phyloP scores from a whole-genome alignment of 176 grass and related monocot genomes.

The Oryza glaberrima region DNA sequence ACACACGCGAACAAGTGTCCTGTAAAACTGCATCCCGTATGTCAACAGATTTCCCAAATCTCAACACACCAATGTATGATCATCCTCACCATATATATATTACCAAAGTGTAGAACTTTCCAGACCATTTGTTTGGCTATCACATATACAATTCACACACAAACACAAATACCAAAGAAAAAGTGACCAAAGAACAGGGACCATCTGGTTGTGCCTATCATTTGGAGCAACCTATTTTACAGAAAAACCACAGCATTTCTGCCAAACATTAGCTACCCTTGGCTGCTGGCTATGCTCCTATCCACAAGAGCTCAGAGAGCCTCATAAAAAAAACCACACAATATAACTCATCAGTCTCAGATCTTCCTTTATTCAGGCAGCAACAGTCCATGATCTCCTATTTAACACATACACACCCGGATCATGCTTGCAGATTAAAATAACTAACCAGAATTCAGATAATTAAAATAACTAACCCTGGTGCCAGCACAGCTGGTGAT shows the following conservation, averaged over 20 bases:
- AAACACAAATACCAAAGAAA: not conserved
- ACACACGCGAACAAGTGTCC: not conserved
- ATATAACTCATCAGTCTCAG: not conserved
- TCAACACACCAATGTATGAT: not conserved
- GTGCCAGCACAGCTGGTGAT: constrained; percentile 5
- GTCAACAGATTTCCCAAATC: not conserved
- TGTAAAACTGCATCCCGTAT: not conserved
- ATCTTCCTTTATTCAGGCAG: not conserved
- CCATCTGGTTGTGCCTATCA: not conserved
- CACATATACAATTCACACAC: not conserved
- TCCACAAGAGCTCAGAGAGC: constrained; percentile 5
- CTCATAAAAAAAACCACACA: not conserved
- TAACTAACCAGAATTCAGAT: not conserved
- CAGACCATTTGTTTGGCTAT: not conserved
- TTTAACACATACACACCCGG: not conserved
- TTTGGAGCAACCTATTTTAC: not conserved
- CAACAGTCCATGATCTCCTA: not conserved
- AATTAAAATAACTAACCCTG: not conserved
- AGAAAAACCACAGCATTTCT: not conserved
- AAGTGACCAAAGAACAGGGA: not conserved
- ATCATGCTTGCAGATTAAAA: not conserved
- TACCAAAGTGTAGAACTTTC: not conserved
- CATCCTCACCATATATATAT: not conserved
- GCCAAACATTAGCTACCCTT: constrained; percentile 21
- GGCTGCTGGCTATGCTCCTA: constrained; percentile 18